Conservation (phyloP, 2,329 filamentous ascomycete species). For the Alternaria conjuncta region DNA sequence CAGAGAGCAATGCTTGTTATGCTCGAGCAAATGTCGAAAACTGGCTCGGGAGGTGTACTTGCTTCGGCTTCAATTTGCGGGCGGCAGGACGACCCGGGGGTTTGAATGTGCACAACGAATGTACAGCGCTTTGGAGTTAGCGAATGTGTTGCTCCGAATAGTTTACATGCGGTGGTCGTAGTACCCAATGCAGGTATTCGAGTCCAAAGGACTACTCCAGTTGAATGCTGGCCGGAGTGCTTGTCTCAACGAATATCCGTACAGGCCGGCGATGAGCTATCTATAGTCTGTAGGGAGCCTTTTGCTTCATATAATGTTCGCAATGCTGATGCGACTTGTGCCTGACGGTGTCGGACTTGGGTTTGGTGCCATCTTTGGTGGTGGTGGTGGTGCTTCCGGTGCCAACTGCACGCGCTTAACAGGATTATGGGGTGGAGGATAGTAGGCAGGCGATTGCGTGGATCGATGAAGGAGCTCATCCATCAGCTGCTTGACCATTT, state of each 20-base stretch:
- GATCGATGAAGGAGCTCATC: slow-evolving; percentile 52
- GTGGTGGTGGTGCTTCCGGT: slow-evolving; percentile 27
- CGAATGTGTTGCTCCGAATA: neutral
- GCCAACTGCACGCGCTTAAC: slow-evolving; percentile 47
- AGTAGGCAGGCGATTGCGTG: slow-evolving; percentile 38
- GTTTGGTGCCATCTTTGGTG: slow-evolving; percentile 23
- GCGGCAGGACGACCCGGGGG: neutral
- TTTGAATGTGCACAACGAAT: neutral
- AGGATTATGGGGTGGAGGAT: slow-evolving; percentile 46
- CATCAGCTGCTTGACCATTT: slow-evolving; percentile 63
- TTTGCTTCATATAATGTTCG: slow-evolving; percentile 49
- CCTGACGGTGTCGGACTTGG: slow-evolving; percentile 43
- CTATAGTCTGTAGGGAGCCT: neutral
- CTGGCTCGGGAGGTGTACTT: neutral
- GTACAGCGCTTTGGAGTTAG: neutral
- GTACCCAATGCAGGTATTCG: neutral
- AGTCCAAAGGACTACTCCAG: neutral
- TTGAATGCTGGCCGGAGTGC: neutral
- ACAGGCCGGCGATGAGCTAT: neutral
- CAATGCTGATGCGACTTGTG: slow-evolving; percentile 54
- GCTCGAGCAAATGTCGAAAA: neutral
- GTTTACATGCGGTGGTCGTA: neutral
- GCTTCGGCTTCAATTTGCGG: neutral
- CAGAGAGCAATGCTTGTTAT: neutral
- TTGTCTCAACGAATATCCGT: neutral